phyloP scores from a whole-genome alignment of 805 yeast genomes.

The Candida chilensis region DNA sequence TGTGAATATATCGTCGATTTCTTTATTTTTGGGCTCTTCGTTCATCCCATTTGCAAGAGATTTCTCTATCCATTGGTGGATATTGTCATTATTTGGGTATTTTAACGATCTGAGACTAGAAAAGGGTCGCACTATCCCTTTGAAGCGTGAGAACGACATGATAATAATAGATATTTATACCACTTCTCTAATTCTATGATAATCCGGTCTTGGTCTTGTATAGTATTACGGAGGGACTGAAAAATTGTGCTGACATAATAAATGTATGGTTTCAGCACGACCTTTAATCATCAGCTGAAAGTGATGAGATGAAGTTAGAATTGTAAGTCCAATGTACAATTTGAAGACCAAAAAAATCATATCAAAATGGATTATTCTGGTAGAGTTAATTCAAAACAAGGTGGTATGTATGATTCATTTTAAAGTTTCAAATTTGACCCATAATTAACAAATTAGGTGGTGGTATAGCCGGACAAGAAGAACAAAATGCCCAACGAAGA shows the following conservation, averaged over 20 bases:
- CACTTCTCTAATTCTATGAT: too few relatives aligned
- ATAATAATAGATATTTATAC: too few relatives aligned
- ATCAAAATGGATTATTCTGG: conserved; percentile 84
- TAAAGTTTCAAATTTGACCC: not conserved
- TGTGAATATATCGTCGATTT: not conserved
- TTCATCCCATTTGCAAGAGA: not conserved
- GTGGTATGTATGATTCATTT: conserved; percentile 18
- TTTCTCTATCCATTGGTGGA: not conserved
- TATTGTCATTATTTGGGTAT: not conserved
- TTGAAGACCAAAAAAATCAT: too few relatives aligned
- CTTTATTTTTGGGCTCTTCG: not conserved
- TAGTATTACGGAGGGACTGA: too few relatives aligned
- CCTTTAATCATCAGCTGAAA: too few relatives aligned
- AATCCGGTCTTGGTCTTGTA: too few relatives aligned
- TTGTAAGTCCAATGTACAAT: too few relatives aligned
- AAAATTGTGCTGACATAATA: too few relatives aligned
- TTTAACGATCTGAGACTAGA: too few relatives aligned
- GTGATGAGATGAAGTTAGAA: too few relatives aligned
- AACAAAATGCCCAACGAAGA: conserved; percentile 58
- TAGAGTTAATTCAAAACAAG: conserved; percentile 84
- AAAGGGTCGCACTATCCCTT: not conserved
- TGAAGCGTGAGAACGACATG: not conserved
- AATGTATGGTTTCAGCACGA: too few relatives aligned
- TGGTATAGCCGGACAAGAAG: conserved; percentile 72
- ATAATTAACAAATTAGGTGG: conserved; percentile 34